Evolutionary conservation across 441 rosid genomes (phyloP).

Genomic region (Adansonia madagascariensis): DNA sequence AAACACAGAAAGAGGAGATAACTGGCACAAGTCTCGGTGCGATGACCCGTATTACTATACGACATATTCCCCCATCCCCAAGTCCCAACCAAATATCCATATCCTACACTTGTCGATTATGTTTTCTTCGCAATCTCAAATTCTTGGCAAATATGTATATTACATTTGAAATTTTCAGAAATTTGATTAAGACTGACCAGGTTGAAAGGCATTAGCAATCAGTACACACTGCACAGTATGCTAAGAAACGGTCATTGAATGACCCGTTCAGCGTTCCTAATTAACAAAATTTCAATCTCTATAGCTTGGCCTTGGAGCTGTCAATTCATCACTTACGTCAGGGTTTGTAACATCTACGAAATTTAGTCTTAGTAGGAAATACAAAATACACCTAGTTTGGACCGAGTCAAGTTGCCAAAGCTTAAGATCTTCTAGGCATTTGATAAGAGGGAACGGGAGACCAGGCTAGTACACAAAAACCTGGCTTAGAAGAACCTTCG

Average conservation of each 20-base stretch:
- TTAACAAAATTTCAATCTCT: too few species aligned
- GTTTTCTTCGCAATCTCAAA: neutral
- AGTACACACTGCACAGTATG: too few species aligned
- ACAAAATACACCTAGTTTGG: neutral
- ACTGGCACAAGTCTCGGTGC: constrained; percentile 39
- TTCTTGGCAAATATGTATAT: neutral
- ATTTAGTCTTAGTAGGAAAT: neutral
- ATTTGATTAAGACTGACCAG: too few species aligned
- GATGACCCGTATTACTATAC: constrained; percentile 11
- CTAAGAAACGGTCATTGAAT: neutral
- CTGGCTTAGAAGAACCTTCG: neutral
- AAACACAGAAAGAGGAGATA: constrained; percentile 22
- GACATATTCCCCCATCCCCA: neutral
- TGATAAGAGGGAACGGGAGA: neutral
- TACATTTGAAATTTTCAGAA: too few species aligned
- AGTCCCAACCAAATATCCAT: neutral
- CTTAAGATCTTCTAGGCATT: neutral
- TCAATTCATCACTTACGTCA: neutral
- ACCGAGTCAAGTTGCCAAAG: constrained; percentile 8
- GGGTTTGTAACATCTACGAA: neutral
- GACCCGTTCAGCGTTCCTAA: neutral
- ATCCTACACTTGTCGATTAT: neutral
- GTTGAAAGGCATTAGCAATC: too few species aligned
- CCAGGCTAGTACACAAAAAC: neutral
- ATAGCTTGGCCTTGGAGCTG: neutral